phyloP scores from a whole-genome alignment of 306 rosid species.

The cucumber (Cucumis sativus) region Cucumber_9930_V3 NC_026659.2:3226501-3227000 shows the following conservation, averaged over 20 bases:
- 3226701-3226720: background rate
- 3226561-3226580: background rate
- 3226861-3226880: slow-evolving; percentile 35
- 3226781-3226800: background rate
- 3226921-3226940: slow-evolving; percentile 67
- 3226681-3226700: background rate
- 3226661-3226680: background rate
- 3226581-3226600: background rate
- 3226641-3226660: background rate
- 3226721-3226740: slow-evolving; percentile 1
- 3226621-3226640: background rate
- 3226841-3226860: too few relatives aligned
- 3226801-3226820: background rate
- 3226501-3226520: background rate
- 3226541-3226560: background rate
- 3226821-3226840: background rate
- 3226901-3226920: slow-evolving; percentile 19
- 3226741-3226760: slow-evolving; percentile 2
- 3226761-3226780: background rate
- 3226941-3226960: slow-evolving; percentile 28
- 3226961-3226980: slow-evolving; percentile 48
- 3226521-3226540: background rate
- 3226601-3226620: background rate
- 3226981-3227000: slow-evolving; percentile 51
- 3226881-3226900: slow-evolving; percentile 58